Percentiles rank a stretch among this genome's conserved stretches.
phyloP scores from a whole-genome alignment of 768 basidiomycete species.

The Filobasidium floriforme region DNA sequence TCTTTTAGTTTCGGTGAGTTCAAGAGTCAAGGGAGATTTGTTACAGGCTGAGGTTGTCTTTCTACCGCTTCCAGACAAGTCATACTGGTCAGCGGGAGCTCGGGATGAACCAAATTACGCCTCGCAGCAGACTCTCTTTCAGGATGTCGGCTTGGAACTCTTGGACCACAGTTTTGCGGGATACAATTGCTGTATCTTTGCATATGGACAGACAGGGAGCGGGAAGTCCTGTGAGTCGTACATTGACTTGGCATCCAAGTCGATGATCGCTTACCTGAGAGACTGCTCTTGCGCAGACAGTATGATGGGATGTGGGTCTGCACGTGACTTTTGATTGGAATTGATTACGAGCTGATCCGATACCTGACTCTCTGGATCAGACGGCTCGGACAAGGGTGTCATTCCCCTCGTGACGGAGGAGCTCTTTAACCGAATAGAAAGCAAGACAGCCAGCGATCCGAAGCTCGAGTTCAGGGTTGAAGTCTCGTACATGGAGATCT shows the following conservation, averaged over 20 bases:
- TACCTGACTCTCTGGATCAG: constrained; percentile 49
- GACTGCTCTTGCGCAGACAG: constrained; percentile 47
- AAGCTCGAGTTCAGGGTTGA: constrained; percentile 81
- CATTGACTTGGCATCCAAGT: constrained; percentile 39
- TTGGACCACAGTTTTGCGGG: constrained; percentile 89
- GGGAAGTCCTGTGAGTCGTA: constrained; percentile 54
- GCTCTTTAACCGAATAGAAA: constrained; percentile 72
- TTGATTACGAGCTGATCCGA: constrained; percentile 22
- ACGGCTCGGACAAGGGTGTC: constrained; percentile 92
- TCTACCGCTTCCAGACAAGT: constrained; percentile 58
- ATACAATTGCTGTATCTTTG: constrained; percentile 91
- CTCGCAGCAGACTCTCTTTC: constrained; percentile 86
- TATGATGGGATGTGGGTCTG: constrained; percentile 51
- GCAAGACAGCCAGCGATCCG: constrained; percentile 58
- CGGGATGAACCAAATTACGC: constrained; percentile 85
- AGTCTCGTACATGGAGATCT: constrained; percentile 88
- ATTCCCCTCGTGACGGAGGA: constrained; percentile 93
- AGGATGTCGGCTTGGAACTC: constrained; percentile 87
- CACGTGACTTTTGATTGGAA: background rate
- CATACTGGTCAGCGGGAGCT: constrained; percentile 90
- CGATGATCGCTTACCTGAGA: constrained; percentile 45
- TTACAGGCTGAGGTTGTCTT: background rate
- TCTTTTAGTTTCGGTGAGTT: constrained; percentile 63
- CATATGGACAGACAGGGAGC: constrained; percentile 69
- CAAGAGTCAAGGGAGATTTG: background rate